Conservation (phyloP, 768 basidiomycete genomes). For the Amanita thiersii region DNA sequence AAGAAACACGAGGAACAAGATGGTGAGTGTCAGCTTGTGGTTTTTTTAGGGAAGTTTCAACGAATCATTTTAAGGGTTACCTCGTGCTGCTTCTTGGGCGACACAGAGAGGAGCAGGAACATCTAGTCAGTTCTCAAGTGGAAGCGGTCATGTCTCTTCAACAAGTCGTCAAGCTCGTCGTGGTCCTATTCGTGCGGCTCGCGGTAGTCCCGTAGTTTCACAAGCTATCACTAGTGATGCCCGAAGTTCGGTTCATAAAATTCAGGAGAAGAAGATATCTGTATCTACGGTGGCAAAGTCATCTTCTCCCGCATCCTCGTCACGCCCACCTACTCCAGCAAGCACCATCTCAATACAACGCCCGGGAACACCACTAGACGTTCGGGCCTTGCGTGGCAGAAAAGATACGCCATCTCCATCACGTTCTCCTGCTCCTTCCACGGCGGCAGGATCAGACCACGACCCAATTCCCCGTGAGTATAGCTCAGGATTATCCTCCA, state of each 20-base stretch:
- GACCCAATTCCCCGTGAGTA: conserved; percentile 37
- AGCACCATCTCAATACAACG: conserved; percentile 14
- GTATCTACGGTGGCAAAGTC: conserved; percentile 25
- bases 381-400: conserved; percentile 28
- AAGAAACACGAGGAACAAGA: conserved; percentile 60
- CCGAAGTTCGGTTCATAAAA: conserved; percentile 23
- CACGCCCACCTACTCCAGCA: conserved; percentile 7
- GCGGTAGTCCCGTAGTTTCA: conserved; percentile 22
- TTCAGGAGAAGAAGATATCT: conserved; percentile 35
- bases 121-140: conserved; percentile 12
- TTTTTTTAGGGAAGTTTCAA: conserved; percentile 10
- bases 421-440: conserved; percentile 41
- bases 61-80: conserved; percentile 35
- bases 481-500: conserved; percentile 17
- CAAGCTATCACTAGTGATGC: conserved; percentile 21
- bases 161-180: conserved; percentile 34
- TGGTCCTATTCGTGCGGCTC: conserved; percentile 37
- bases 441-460: conserved; percentile 41
- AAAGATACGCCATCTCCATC: conserved; percentile 25
- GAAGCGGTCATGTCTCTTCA: conserved; percentile 13
- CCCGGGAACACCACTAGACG: conserved; percentile 36
- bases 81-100: conserved; percentile 62
- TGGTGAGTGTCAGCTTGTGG: conserved; percentile 22
- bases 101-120: conserved; percentile 26
- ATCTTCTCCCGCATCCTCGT: conserved; percentile 42